Evolutionary conservation across 2,329 filamentous ascomycete species (phyloP).

Genomic region (Epichloe sp.): DNA sequence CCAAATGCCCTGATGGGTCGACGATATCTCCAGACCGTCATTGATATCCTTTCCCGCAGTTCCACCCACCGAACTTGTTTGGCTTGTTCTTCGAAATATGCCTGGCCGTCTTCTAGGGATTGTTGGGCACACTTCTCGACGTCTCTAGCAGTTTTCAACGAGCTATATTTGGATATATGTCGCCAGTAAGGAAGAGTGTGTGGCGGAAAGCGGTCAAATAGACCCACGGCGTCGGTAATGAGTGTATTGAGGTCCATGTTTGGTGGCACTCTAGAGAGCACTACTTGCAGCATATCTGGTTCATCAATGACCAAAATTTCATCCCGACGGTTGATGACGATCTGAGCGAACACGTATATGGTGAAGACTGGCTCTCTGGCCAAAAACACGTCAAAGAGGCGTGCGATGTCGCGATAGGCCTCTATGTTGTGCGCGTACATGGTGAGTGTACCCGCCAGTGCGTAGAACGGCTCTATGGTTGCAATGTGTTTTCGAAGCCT

Average conservation of each 20-base stretch:
- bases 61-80: conserved; percentile 58
- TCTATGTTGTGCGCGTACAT: conserved; percentile 96
- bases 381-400: conserved; percentile 84
- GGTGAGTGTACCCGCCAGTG: conserved; percentile 82
- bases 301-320: conserved; percentile 90
- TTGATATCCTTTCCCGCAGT: conserved; percentile 16
- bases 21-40: conserved; percentile 48
- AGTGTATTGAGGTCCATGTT: conserved; percentile 69
- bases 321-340: conserved; percentile 64
- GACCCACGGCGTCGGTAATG: conserved; percentile 48
- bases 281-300: conserved; percentile 82
- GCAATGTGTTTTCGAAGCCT: conserved; percentile 63
- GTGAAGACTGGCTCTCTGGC: conserved; percentile 78
- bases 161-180: conserved; percentile 59
- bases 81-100: conserved; percentile 57
- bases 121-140: conserved; percentile 36
- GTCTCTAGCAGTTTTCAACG: conserved; percentile 67
- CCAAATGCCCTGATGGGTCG: conserved; percentile 48
- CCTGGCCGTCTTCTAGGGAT: conserved; percentile 51
- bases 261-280: conserved; percentile 73
- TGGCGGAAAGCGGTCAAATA: conserved; percentile 59
- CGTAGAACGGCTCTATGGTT: conserved; percentile 76
- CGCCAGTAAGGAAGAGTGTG: conserved; percentile 59
- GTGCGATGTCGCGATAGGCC: conserved; percentile 74
- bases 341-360: conserved; percentile 84